Conservation (phyloP, 2,329 filamentous ascomycete species). For the Penicillium freii region DNA sequence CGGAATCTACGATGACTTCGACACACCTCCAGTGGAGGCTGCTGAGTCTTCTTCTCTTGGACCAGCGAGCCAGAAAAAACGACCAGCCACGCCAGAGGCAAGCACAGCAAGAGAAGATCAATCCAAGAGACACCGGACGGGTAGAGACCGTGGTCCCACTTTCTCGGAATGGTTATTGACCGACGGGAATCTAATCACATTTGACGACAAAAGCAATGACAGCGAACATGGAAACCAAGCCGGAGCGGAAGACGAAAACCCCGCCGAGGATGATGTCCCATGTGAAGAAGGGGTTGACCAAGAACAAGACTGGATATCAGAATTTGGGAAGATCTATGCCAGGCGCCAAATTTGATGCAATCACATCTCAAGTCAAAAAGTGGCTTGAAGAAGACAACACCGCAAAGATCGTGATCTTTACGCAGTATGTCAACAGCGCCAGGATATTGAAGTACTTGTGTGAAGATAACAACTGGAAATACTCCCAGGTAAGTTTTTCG, state of each 20-base stretch:
- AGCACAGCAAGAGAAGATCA: no score
- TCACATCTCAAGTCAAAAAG: not conserved
- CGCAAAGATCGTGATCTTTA: conserved; percentile 4
- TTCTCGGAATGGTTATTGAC: not conserved
- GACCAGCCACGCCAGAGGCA: not conserved
- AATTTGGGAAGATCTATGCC: not conserved
- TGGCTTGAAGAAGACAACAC: not conserved
- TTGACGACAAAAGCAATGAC: not conserved
- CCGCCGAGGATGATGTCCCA: not conserved
- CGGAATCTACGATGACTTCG: not conserved
- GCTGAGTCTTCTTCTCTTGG: not conserved
- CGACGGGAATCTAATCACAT: not conserved
- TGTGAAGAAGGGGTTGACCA: not conserved
- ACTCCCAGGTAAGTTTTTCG: conserved; percentile 15
- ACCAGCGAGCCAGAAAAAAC: not conserved
- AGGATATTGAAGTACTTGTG: conserved; percentile 54
- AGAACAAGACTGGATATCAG: not conserved
- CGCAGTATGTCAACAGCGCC: conserved; percentile 40
- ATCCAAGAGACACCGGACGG: not conserved
- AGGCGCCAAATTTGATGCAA: not conserved
- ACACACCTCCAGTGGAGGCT: not conserved
- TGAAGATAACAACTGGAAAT: conserved; percentile 49
- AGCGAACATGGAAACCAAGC: not conserved
- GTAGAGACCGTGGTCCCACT: accelerated
- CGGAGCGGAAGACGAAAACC: no score